These are phyloP conservation scores for Fusarium anthophilum DNA, from an alignment of 2,329 filamentous ascomycete species.

Conservation along the genomic window DNA sequence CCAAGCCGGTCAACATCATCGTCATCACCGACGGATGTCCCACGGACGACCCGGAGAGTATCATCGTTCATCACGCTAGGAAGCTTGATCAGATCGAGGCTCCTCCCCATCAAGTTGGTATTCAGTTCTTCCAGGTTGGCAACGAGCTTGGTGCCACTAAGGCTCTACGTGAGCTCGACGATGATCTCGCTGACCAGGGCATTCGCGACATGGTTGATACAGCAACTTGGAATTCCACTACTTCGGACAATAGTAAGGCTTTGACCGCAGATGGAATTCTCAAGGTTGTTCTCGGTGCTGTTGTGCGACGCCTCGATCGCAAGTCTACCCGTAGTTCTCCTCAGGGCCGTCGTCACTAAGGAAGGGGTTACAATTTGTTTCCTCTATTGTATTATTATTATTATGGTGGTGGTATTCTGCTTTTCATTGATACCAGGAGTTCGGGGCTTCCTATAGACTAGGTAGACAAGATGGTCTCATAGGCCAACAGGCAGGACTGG, in stretches of 20 bases:
- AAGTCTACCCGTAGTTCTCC: conserved; percentile 27
- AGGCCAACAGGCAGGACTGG: not conserved
- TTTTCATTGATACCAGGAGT: conserved; percentile 23
- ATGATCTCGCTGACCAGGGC: conserved; percentile 65
- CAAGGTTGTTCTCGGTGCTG: conserved; percentile 83
- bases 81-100: conserved; percentile 76
- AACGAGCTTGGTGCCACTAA: conserved; percentile 71
- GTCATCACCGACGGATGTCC: conserved; percentile 90
- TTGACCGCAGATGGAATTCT: conserved; percentile 78
- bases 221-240: conserved; percentile 72
- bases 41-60: conserved; percentile 78
- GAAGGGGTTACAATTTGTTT: not conserved
- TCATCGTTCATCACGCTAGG: conserved; percentile 73
- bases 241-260: conserved; percentile 48
- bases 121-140: conserved; percentile 97
- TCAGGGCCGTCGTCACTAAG: conserved; percentile 10
- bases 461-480: not conserved
- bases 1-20: conserved; percentile 89
- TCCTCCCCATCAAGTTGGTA: conserved; percentile 82
- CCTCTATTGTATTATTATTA: conserved; percentile 1
- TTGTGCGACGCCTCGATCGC: conserved; percentile 62
- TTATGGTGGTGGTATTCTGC: not conserved
- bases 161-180: conserved; percentile 78
- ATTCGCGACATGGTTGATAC: conserved; percentile 94
- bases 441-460: not conserved